Base-by-base conservation (phyloP, 148 eudicot species). In the Fagopyrum homotropicum region DNA sequence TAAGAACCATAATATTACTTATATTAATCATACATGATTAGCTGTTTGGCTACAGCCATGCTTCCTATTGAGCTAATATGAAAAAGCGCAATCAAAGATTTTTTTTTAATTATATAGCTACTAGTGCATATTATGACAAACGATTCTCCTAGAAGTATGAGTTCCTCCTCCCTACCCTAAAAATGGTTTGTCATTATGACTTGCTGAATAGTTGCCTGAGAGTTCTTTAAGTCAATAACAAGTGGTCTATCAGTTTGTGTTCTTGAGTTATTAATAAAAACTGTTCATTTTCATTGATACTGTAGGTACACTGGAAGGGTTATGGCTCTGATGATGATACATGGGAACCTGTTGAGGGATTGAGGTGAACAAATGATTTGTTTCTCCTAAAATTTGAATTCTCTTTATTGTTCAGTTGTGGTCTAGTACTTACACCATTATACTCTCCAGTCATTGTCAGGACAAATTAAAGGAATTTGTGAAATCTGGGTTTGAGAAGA, bases 281-380 rank as follows among this genome's bases (percentile, higher is more conserved):
- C 40, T 35, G 40, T 30, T 0, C n/a, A 11, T 30, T 56, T 30
- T 57, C 15, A 14, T 40, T 19, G 45, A 9, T 15, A 45, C 30
- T 77, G 11, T 69, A 94, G 98, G 86, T 95, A 0, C 84, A 86
- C 0, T 95, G 97, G 99, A 90, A 85, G 82, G 89, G 89, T 22
- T 95, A 92, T 80, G 99, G 92, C 0, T 75, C 85, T 0, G 82
- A 78, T 45, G 81, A 89, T 1, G 97, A 95, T 74, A 79, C 92
- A 0, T 95, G 96, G 99, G 99, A 95, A 75, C 99, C 96, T 4
- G 12, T 80, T 35, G 94, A 88, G 6, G 86, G 92, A 5, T 63
- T 94, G 9, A 75, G 93, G 98, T 95, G 85, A 80, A 81, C 0
- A 45, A 29, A 49, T 59, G 12, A 72, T 17, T 9, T 44, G 7